These are phyloP conservation scores for Emmonsiellopsis sp. DNA, from an alignment of 2,329 filamentous ascomycete genomes.

Conservation along the genomic window DNA sequence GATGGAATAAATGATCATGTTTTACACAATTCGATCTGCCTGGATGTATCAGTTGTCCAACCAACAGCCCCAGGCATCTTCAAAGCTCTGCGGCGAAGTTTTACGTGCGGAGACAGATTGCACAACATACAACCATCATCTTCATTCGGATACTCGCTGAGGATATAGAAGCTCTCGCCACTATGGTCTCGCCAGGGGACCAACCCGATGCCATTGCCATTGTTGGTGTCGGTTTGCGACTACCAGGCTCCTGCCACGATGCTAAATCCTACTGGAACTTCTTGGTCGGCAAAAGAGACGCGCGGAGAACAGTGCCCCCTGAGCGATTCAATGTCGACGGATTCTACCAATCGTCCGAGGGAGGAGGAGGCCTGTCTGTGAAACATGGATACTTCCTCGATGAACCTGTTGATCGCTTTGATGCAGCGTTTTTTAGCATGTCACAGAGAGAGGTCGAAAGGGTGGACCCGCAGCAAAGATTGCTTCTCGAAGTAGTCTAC, in stretches of 20 bases:
- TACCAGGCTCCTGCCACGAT: conserved; percentile 12
- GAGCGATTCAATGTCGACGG: conserved; percentile 15
- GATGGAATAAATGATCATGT: no score
- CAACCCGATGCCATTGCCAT: conserved; percentile 11
- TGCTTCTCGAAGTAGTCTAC: conserved; percentile 5
- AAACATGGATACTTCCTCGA: conserved; percentile 5
- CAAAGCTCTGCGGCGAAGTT: no score
- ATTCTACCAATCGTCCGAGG: conserved; percentile 9
- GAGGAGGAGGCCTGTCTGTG: not conserved
- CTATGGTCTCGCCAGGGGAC: no score
- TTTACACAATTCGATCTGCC: no score
- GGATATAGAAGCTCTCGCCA: no score
- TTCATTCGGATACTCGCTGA: not conserved
- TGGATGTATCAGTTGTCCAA: no score
- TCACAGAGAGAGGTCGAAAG: not conserved
- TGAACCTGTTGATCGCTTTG: conserved; percentile 2
- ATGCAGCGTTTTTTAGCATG: conserved; percentile 4
- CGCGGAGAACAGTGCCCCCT: conserved; percentile 12
- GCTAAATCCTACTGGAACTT: conserved; percentile 16
- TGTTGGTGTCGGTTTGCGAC: conserved; percentile 13
- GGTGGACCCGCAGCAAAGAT: conserved; percentile 5
- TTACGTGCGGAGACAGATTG: no score
- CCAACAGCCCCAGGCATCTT: no score
- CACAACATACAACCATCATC: no score
- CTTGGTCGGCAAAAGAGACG: conserved; percentile 7